phyloP scores from a whole-genome alignment of 129 eudicot genomes.

The Daucus carota region DH1_v3.0 NC_030384.2:18960501-18961000 shows the following conservation, averaged over 20 bases:
- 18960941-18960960: no score
- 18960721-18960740: conserved; percentile 47
- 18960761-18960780: conserved; percentile 56
- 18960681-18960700: conserved; percentile 53
- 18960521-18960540: conserved; percentile 34
- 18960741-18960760: conserved; percentile 35
- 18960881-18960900: no score
- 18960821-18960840: conserved; percentile 31
- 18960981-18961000: no score
- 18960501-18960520: conserved; percentile 39
- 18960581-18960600: conserved; percentile 47
- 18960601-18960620: conserved; percentile 48
- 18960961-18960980: no score
- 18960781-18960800: conserved; percentile 41
- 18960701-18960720: conserved; percentile 50
- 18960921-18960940: no score
- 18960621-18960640: conserved; percentile 41
- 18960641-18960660: conserved; percentile 38
- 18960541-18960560: conserved; percentile 50
- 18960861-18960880: no score
- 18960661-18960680: conserved; percentile 43
- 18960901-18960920: no score
- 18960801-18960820: conserved; percentile 37
- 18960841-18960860: conserved; percentile 34
- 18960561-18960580: conserved; percentile 31